Evolutionary conservation across 1,284 basidiomycete species (phyloP), one percentile per base, ranked within the genome.

Genomic region (Sporisorium reilianum): DNA sequence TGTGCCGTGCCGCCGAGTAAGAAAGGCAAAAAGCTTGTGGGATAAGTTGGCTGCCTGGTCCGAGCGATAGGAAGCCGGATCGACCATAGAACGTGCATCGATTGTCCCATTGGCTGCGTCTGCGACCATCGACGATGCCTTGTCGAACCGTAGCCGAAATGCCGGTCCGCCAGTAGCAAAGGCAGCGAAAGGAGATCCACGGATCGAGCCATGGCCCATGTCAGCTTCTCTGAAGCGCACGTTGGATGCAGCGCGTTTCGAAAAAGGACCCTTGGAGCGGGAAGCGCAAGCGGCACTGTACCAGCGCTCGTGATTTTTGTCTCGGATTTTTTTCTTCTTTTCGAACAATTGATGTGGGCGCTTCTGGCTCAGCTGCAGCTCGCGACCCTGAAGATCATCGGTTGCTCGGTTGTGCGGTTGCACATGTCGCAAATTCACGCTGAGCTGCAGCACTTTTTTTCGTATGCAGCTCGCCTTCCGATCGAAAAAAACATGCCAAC

Each of bases 401-500:
- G 16, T 16, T 18, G 14, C 53, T 55, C 53, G 53, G 41, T 34
- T 55, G 53, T 34, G 40, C 53, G 1, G 28, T 18, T 44, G 48
- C 46, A 20, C 46, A 32, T 20, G 26, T 49, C 46, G 34, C 34
- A 36, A 8, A 8, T 36, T 36, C 8, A 11, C 34, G 8, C 36
- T n/a, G 5, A n/a, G n/a, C 36, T 38, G 36, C 16, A 38, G 34
- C n/a, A n/a, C n/a, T n/a, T n/a, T n/a, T n/a, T n/a, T n/a, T n/a
- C n/a, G n/a, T n/a, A 55, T 55, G 53, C 53, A 55, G 41, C 41
- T 36, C 41, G 26, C 52, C 52, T 42, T 54, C 52, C 52, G 52
- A 54, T 54, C 52, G 52, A 54, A 55, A 26, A n/a, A 41, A 18
- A 36, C 41, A 41, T n/a, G n/a, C 38, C 18, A 23, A 45, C 53